These are phyloP conservation scores for Wickerhamomyces chambardii DNA, from an alignment of 805 yeast genomes.

Conservation along the genomic window DNA sequence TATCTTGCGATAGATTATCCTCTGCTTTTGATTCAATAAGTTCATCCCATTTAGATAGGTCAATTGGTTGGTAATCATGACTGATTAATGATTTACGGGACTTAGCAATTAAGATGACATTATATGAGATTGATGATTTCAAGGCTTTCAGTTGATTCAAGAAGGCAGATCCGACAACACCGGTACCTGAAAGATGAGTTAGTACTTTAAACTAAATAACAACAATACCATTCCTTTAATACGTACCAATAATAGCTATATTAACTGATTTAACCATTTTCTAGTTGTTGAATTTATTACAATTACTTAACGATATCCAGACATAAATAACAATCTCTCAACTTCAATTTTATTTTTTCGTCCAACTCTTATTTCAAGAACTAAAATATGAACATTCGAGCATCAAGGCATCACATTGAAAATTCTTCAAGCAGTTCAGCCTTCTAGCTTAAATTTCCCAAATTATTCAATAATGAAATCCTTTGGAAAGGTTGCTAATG, in stretches of 20 bases:
- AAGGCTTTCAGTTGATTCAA: conserved; percentile 67
- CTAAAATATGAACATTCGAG: too few relatives aligned
- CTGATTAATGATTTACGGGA: conserved; percentile 63
- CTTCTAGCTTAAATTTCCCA: too few relatives aligned
- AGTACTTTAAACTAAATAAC: neutral
- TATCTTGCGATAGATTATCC: conserved; percentile 42
- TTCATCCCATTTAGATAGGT: conserved; percentile 49
- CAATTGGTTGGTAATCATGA: conserved; percentile 62
- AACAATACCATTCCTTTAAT: neutral
- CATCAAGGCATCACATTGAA: too few relatives aligned
- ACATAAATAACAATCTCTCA: too few relatives aligned
- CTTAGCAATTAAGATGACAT: conserved; percentile 75
- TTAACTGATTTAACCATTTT: conserved; percentile 48
- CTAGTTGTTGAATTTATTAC: neutral
- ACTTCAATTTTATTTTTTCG: too few relatives aligned
- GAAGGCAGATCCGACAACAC: conserved; percentile 93
- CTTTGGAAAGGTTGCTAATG: too few relatives aligned
- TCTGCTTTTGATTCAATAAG: conserved; percentile 34
- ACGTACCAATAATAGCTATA: conserved; percentile 59
- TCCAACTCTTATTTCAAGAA: too few relatives aligned
- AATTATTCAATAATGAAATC: too few relatives aligned
- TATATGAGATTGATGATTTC: conserved; percentile 52
- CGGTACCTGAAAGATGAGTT: conserved; percentile 45
- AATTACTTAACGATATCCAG: too few relatives aligned
- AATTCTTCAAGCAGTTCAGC: too few relatives aligned